Base-by-base conservation (phyloP, 208 protist species). In the Trypanosoma brucei region DNA sequence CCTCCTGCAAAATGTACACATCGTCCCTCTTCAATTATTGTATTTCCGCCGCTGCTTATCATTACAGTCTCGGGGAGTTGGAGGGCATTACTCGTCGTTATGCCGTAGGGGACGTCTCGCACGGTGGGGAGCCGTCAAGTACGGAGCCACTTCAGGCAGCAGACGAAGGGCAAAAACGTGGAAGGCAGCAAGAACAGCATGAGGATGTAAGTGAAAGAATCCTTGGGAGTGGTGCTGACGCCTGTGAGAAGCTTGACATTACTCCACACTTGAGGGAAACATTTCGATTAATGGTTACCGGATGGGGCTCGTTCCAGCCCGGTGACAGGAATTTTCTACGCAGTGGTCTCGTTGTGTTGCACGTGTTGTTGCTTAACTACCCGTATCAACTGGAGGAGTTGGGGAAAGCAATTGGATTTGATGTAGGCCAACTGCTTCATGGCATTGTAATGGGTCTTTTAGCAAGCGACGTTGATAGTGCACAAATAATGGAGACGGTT, bases 321-420 rank as follows among this genome's bases (percentile, higher is more conserved):
- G 33, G 33, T 4, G 61, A 69, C 8, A 53, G 51, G 13, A 51
- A 59, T 36, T 45, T 72, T 54, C 4, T 63, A 30, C 50, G 59
- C 40, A 70, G 55, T 56, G 48, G 51, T 0, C 60, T 76, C 39
- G 44, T 57, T 34, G 53, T 83, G 38, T 57, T 83, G 36, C 58
- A 72, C 33, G 33, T 61, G 5, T 48, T 79, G 2, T 40, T 79
- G 9, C 57, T 30, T 2, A 68, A 66, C 49, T 79, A 73, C 57
- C 60, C 64, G 4, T 45, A 56, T 9, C 48, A 79, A 11, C 45
- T 78, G 8, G 59, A 55, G 22, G 62, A 61, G 14, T n/a, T 83
- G 40, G 63, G 68, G n/a, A 4, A n/a, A 39, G 11, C 72, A 4
- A 55, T 68, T 9, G 64, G 65, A 22, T 61, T 2, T 30, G 55